These are phyloP conservation scores for Phylloporus arenicola DNA, from an alignment of 768 basidiomycete species.

Conservation along the genomic window DNA sequence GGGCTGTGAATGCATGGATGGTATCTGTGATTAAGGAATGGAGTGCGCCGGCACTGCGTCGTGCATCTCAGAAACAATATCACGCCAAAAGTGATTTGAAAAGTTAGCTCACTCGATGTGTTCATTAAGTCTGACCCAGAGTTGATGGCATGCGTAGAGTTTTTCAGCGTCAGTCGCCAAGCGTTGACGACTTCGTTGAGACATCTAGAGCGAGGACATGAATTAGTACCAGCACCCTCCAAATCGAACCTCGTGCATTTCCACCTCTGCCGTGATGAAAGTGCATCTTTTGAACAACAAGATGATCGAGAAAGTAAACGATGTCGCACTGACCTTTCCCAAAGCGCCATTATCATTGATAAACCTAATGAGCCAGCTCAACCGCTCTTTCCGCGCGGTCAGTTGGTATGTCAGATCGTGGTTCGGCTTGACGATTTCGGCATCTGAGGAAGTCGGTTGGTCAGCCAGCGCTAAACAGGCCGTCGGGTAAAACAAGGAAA, in stretches of 20 bases:
- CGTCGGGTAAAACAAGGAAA: neutral
- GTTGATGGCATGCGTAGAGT: conserved; percentile 69
- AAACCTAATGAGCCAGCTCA: conserved; percentile 83
- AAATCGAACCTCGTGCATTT: neutral
- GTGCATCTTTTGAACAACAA: neutral
- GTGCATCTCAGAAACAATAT: neutral
- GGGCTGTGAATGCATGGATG: conserved; percentile 61
- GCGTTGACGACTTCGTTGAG: conserved; percentile 69
- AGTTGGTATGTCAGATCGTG: conserved; percentile 81
- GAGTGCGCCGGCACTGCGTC: conserved; percentile 45
- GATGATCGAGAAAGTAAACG: neutral
- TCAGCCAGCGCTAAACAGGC: neutral
- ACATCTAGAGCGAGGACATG: conserved; percentile 48
- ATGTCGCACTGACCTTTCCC: conserved; percentile 48
- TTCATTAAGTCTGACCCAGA: conserved; percentile 77
- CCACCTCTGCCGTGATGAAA: neutral
- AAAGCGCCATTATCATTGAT: conserved; percentile 84
- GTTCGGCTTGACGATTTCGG: conserved; percentile 62
- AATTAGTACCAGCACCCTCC: conserved; percentile 1
- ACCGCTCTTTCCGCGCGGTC: conserved; percentile 62
- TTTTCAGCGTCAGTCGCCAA: conserved; percentile 84
- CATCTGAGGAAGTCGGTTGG: conserved; percentile 36
- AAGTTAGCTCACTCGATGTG: conserved; percentile 48
- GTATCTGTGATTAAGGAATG: conserved; percentile 66
- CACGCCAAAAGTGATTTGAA: neutral